Evolutionary conservation across 306 rosid genomes (phyloP), one percentile per base, ranked within the genome.

Genomic region (Quercus mongolica): DNA sequence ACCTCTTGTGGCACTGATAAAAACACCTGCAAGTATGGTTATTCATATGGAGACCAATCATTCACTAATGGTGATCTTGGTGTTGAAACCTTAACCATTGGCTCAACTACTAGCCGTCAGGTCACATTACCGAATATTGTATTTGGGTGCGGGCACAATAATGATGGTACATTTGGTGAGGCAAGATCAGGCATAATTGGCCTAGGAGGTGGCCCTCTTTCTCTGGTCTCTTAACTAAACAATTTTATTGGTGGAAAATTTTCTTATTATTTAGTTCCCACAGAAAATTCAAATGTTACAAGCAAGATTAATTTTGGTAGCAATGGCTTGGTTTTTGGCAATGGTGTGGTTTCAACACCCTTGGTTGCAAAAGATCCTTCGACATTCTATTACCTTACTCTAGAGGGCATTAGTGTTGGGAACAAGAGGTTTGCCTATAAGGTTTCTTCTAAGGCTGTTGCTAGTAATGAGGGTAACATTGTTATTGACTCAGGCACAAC

Each of bases 401-500:
- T 93, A 2, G 88, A 88, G 26, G 92, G 77, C 26, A 41, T 93
- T 4, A 88, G 84, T 49, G 83, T 93, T 0, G 98, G 91, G 52
- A 68, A 67, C 26, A 19, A 75, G 62, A 83, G 68, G 70, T 33
- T 88, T 73, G 26, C 56, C 4, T 76, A 62, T 30, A 63, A 71
- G 10, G 41, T 30, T 14, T 56, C 64, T 9, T 18, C 71, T 3
- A 71, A 71, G 13, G 15, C 31, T 5, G 6, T 3, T 11, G 55
- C 64, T 15, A 61, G 13, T 23, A 44, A 5, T 5, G 78, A 56
- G 61, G 96, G 91, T 0, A 89, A 89, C 49, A 71, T 91, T 3
- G 17, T 93, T 0, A 84, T 93, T 25, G 90, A 93, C 58, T 81
- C 87, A 0, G 94, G 97, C 4, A 89, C 97, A 17, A 79, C 91